phyloP scores from a whole-genome alignment of 2,329 filamentous ascomycete genomes.

The Colletotrichum eremochloae region DNA sequence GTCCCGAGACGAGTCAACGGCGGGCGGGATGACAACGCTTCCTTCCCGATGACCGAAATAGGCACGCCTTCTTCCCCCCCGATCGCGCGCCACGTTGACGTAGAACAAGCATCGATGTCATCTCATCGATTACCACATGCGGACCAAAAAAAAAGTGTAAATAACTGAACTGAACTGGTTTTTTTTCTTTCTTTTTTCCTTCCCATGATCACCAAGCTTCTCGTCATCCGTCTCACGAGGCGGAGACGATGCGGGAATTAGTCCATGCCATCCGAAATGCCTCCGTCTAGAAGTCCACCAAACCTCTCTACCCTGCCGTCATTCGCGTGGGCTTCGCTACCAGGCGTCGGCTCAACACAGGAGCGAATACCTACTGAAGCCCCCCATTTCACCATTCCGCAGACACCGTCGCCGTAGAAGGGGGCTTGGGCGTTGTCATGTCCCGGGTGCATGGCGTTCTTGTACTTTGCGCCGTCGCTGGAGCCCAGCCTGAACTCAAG shows the following conservation, averaged over 20 bases:
- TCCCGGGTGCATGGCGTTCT: slow-evolving; percentile 67
- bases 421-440: slow-evolving; percentile 65
- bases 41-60: slow-evolving; percentile 25
- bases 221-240: slow-evolving; percentile 15
- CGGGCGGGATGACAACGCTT: slow-evolving; percentile 20
- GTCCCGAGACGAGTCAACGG: slow-evolving; percentile 21
- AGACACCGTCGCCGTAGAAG: slow-evolving; percentile 74
- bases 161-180: not conserved
- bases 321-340: not conserved
- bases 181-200: not conserved
- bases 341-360: slow-evolving; percentile 42
- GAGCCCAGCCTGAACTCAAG: slow-evolving; percentile 64
- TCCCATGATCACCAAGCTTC: not conserved
- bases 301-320: not conserved
- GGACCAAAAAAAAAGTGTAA: slow-evolving; percentile 18
- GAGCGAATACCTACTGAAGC: slow-evolving; percentile 65
- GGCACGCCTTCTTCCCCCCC: slow-evolving; percentile 1
- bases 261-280: slow-evolving; percentile 32
- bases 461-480: slow-evolving; percentile 73
- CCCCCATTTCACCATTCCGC: slow-evolving; percentile 74
- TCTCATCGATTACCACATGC: slow-evolving; percentile 26
- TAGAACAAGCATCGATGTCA: not conserved
- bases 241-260: slow-evolving; percentile 3
- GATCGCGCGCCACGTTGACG: slow-evolving; percentile 1
- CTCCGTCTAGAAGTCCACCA: too few relatives aligned